phyloP scores from a whole-genome alignment of 257 asterid species.

The Ilex asprella region DNA sequence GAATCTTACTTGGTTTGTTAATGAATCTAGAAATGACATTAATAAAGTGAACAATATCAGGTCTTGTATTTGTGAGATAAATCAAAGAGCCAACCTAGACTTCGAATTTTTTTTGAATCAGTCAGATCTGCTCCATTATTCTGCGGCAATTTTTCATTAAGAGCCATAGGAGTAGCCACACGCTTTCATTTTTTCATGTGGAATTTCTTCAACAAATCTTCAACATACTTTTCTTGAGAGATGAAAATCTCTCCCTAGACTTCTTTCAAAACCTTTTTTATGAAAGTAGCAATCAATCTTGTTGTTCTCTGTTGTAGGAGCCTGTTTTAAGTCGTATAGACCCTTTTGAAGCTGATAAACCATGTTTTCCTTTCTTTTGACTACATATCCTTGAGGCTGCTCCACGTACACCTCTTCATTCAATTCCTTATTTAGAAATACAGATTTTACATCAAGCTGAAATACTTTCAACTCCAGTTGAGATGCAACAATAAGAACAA shows the following conservation, averaged over 20 bases:
- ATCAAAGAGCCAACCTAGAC: no score
- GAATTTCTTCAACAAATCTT: no score
- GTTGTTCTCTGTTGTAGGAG: background rate
- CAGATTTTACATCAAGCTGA: conserved; percentile 4
- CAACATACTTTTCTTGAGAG: no score
- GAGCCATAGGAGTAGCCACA: no score
- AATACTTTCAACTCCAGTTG: background rate
- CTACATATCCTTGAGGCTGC: background rate
- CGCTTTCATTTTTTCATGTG: no score
- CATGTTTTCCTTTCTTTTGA: background rate
- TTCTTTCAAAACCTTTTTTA: background rate
- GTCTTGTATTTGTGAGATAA: no score
- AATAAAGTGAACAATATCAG: background rate
- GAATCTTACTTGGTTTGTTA: background rate
- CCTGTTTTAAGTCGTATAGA: background rate
- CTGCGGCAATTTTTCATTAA: no score
- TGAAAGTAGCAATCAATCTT: background rate
- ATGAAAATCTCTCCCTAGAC: background rate
- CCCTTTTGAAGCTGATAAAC: background rate
- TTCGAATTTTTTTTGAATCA: no score
- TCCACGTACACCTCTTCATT: background rate
- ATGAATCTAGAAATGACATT: conserved; percentile 3
- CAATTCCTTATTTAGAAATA: background rate
- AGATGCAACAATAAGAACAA: no score
- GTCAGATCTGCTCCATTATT: no score